These are phyloP conservation scores for Aspergillus intermedius DNA, from an alignment of 2,329 filamentous ascomycete species.

Conservation along the genomic window DNA sequence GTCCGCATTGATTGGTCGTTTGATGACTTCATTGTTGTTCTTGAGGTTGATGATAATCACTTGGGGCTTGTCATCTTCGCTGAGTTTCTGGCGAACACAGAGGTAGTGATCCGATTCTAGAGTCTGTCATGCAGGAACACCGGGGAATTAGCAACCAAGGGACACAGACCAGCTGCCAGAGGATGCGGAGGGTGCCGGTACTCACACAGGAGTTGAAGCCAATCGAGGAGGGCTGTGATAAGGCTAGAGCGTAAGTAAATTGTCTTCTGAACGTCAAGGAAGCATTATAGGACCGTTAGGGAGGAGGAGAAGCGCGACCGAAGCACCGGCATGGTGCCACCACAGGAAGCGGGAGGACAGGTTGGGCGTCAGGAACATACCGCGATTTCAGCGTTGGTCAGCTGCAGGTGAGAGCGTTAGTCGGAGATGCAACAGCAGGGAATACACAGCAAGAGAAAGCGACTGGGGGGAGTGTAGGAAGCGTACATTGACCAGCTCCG, in stretches of 20 bases:
- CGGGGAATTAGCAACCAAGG: constrained; percentile 12
- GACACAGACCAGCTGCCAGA: background rate
- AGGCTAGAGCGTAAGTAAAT: constrained; percentile 20
- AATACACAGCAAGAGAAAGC: constrained; percentile 19
- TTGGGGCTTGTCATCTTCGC: constrained; percentile 75
- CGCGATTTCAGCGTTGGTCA: constrained; percentile 49
- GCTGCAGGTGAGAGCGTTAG: constrained; percentile 31
- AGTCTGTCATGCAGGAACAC: constrained; percentile 54
- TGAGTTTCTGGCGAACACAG: constrained; percentile 91
- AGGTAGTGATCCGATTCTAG: constrained; percentile 96
- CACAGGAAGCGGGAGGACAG: background rate
- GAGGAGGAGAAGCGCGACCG: constrained; percentile 8
- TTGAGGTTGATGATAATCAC: constrained; percentile 98
- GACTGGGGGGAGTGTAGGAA: constrained; percentile 29
- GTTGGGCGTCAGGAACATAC: constrained; percentile 36
- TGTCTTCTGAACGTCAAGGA: background rate
- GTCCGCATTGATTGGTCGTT: constrained; percentile 95
- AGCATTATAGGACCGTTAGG: background rate
- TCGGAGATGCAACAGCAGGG: constrained; percentile 22
- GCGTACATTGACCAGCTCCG: constrained; percentile 73
- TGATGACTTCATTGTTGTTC: constrained; percentile 91
- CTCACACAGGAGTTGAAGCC: constrained; percentile 82
- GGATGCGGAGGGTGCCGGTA: constrained; percentile 15
- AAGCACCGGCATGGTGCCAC: constrained; percentile 12
- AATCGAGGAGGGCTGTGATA: constrained; percentile 60